A percentile compares a stretch with the other conserved stretches of the same genome.
These are phyloP conservation scores for Zygoascus biomembranicola DNA, from an alignment of 805 yeast genomes.

Conservation along the genomic window DNA sequence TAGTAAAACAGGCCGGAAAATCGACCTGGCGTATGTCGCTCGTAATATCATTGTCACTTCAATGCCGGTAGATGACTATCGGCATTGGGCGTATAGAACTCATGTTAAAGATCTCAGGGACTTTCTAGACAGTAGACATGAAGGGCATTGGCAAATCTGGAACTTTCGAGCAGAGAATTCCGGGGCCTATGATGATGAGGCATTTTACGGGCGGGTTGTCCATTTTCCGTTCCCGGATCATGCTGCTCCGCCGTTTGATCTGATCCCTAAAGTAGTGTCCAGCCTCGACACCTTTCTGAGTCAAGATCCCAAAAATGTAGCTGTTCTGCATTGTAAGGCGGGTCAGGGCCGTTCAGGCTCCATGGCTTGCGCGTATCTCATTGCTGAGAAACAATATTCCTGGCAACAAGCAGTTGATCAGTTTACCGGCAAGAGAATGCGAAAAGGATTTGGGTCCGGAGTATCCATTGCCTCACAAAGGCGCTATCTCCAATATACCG, in stretches of 20 bases:
- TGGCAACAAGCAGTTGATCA: constrained; percentile 40
- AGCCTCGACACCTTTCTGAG: constrained; percentile 39
- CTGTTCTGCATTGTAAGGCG: constrained; percentile 76
- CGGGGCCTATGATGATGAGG: constrained; percentile 32
- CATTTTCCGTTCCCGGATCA: constrained; percentile 69
- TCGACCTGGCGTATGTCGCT: constrained; percentile 64
- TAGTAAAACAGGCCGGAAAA: constrained; percentile 25
- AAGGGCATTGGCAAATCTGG: constrained; percentile 60
- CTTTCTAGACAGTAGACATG: constrained; percentile 41
- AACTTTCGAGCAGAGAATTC: constrained; percentile 58
- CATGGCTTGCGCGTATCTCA: constrained; percentile 59
- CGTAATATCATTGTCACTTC: constrained; percentile 64
- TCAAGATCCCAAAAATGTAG: constrained; percentile 37
- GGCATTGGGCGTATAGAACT: constrained; percentile 41
- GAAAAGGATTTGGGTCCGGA: constrained; percentile 49
- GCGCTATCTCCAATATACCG: constrained; percentile 56
- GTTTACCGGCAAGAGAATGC: constrained; percentile 55
- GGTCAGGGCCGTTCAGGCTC: constrained; percentile 93
- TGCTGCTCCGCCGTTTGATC: constrained; percentile 55
- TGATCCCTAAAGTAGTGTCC: constrained; percentile 38
- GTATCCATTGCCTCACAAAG: constrained; percentile 65
- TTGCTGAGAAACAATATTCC: constrained; percentile 36
- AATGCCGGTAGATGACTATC: constrained; percentile 49
- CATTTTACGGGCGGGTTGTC: constrained; percentile 28
- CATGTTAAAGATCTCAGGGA: constrained; percentile 42